Percentiles rank a stretch among this genome's conserved stretches.
phyloP scores from a whole-genome alignment of 2,329 filamentous ascomycete genomes.

The Penicillium decumbens region DNA sequence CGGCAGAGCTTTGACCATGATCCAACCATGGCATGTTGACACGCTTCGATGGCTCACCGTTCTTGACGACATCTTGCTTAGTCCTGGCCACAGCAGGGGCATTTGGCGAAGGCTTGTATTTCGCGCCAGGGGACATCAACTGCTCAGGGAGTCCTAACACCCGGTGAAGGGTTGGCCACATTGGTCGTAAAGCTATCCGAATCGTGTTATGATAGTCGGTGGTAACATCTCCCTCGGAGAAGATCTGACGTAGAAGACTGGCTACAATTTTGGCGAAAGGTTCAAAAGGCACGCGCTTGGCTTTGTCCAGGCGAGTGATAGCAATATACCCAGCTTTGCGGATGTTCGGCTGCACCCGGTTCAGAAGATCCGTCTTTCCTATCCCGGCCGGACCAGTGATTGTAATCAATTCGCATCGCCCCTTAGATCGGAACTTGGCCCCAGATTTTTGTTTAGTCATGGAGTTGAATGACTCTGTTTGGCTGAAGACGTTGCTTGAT shows the following conservation, averaged over 20 bases:
- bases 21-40: slow-evolving; percentile 32
- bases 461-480: slow-evolving; percentile 30
- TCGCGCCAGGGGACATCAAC: slow-evolving; percentile 40
- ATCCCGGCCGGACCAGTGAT: slow-evolving; percentile 55
- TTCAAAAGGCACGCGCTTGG: slow-evolving; percentile 57
- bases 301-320: slow-evolving; percentile 56
- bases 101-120: slow-evolving; percentile 33
- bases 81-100: slow-evolving; percentile 27
- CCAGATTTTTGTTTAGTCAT: slow-evolving; percentile 40
- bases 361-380: slow-evolving; percentile 58
- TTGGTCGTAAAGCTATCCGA: slow-evolving; percentile 51
- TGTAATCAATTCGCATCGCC: slow-evolving; percentile 57
- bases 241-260: slow-evolving; percentile 60
- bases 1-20: slow-evolving; percentile 34
- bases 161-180: slow-evolving; percentile 55
- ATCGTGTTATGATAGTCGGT: slow-evolving; percentile 59
- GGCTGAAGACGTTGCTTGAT: slow-evolving; percentile 30
- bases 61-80: slow-evolving; percentile 29
- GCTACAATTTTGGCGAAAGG: slow-evolving; percentile 58
- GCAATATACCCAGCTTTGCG: slow-evolving; percentile 58
- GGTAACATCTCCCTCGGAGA: slow-evolving; percentile 59
- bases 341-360: slow-evolving; percentile 54
- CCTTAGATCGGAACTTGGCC: slow-evolving; percentile 49
- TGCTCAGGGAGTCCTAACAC: slow-evolving; percentile 67
- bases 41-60: slow-evolving; percentile 30